These are phyloP conservation scores for Fonsecaea pugnacius DNA, from an alignment of 2,329 filamentous ascomycete species.

Conservation along the genomic window DNA sequence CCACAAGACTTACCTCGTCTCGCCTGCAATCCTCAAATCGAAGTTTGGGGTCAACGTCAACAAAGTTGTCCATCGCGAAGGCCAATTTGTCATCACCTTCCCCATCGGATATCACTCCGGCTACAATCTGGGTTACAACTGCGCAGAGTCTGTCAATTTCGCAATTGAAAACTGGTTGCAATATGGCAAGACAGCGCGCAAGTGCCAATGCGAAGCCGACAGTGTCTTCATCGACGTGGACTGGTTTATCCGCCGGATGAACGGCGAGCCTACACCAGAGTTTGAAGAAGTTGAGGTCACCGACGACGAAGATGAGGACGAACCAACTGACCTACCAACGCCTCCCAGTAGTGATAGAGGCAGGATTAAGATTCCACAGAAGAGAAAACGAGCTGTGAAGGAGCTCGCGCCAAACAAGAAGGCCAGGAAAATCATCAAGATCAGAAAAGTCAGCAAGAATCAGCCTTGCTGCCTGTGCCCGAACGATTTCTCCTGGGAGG, in stretches of 20 bases:
- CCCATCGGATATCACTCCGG: conserved; percentile 98
- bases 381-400: conserved; percentile 67
- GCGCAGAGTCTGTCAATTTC: conserved; percentile 98
- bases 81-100: conserved; percentile 98
- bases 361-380: conserved; percentile 61
- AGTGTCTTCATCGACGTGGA: conserved; percentile 98
- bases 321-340: conserved; percentile 72
- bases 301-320: conserved; percentile 68
- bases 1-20: conserved; percentile 97
- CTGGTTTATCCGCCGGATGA: conserved; percentile 90
- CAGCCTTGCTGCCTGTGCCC: conserved; percentile 85
- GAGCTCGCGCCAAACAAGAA: conserved; percentile 52
- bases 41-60: conserved; percentile 97
- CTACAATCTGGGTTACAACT: conserved; percentile 98
- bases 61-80: conserved; percentile 90
- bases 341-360: conserved; percentile 75
- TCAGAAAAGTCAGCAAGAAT: conserved; percentile 64
- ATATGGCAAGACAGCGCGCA: conserved; percentile 93
- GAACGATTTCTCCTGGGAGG: conserved; percentile 80
- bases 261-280: conserved; percentile 72
- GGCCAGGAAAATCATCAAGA: conserved; percentile 75
- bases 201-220: conserved; percentile 94
- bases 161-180: conserved; percentile 93
- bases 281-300: conserved; percentile 56
- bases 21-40: conserved; percentile 80